phyloP scores from a whole-genome alignment of 345 rosid species.

The Sapria himalayana region DNA sequence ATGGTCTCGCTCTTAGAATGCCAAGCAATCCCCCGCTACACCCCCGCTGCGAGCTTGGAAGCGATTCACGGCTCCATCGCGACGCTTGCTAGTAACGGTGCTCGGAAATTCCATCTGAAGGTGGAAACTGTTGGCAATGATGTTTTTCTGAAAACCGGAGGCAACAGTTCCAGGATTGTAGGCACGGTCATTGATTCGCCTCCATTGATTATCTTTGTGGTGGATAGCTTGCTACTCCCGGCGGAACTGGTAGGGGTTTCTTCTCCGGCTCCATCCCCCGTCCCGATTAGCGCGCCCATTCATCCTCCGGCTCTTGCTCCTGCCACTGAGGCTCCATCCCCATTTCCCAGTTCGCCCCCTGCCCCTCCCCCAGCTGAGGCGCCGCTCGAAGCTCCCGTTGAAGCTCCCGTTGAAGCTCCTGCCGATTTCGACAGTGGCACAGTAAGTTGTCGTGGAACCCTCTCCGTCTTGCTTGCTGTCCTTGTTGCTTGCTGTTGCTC shows the following conservation, averaged over 20 bases:
- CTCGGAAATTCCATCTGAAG: conserved; percentile 45
- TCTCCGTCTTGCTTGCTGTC: too few relatives aligned
- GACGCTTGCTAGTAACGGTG: conserved; percentile 58
- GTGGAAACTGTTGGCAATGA: conserved; percentile 42
- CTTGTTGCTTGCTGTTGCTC: too few relatives aligned
- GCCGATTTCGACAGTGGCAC: too few relatives aligned
- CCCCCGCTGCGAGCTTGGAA: conserved; percentile 49
- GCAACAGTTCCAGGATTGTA: conserved; percentile 46
- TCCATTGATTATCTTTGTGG: conserved; percentile 53
- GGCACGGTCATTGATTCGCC: conserved; percentile 51
- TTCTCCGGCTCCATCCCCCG: conserved; percentile 44
- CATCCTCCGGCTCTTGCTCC: conserved; percentile 22
- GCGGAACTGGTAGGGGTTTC: conserved; percentile 45
- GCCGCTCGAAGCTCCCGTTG: conserved; percentile 44
- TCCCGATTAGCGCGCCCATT: conserved; percentile 26
- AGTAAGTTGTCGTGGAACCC: too few relatives aligned
- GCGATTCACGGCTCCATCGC: conserved; percentile 30
- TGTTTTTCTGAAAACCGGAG: conserved; percentile 58
- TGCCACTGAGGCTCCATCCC: conserved; percentile 38
- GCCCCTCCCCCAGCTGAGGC: conserved; percentile 59
- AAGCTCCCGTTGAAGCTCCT: conserved; percentile 21
- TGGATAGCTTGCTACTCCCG: conserved; percentile 60
- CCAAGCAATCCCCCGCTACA: conserved; percentile 46
- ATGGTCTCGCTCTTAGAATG: conserved; percentile 52
- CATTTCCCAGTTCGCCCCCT: conserved; percentile 56